These are phyloP conservation scores for Entomortierella beljakovae DNA, from an alignment of 192 early-diverging fungal species.

Conservation along the genomic window DNA sequence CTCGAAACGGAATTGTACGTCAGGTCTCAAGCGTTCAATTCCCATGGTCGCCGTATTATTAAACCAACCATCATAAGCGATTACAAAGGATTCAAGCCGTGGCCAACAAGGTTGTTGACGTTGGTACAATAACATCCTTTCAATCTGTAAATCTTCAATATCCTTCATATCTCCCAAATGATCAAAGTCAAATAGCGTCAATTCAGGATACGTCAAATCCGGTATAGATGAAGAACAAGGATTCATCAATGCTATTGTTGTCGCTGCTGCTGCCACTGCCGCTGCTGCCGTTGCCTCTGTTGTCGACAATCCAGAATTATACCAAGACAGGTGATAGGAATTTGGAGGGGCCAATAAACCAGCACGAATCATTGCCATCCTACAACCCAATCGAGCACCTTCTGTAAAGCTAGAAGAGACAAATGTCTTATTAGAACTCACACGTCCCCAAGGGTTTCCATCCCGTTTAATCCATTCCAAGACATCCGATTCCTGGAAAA, in stretches of 20 bases:
- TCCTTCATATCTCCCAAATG: slow-evolving; percentile 22
- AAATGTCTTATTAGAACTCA: neutral
- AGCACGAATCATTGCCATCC: slow-evolving; percentile 20
- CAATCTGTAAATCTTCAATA: slow-evolving; percentile 28
- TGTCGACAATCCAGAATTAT: neutral
- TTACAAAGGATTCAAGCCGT: slow-evolving; percentile 9
- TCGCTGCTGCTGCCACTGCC: neutral
- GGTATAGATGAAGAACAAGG: neutral
- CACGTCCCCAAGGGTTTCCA: slow-evolving; percentile 19
- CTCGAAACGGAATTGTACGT: slow-evolving; percentile 13
- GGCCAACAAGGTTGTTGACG: slow-evolving; percentile 12
- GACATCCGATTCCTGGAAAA: slow-evolving; percentile 11
- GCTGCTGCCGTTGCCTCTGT: neutral
- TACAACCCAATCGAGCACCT: neutral
- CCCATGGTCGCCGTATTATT: neutral
- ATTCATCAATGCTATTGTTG: neutral
- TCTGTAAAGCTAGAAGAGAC: slow-evolving; percentile 2
- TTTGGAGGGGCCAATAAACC: neutral
- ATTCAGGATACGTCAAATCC: slow-evolving; percentile 1
- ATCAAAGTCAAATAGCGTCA: slow-evolving; percentile 5
- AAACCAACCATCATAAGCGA: slow-evolving; percentile 21
- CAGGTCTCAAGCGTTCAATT: slow-evolving; percentile 13
- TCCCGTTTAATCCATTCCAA: slow-evolving; percentile 22
- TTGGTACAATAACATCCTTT: slow-evolving; percentile 17
- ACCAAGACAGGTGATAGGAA: neutral